Evolutionary conservation across 1,284 basidiomycete species (phyloP).

Genomic region (Ustilago hordei): DNA sequence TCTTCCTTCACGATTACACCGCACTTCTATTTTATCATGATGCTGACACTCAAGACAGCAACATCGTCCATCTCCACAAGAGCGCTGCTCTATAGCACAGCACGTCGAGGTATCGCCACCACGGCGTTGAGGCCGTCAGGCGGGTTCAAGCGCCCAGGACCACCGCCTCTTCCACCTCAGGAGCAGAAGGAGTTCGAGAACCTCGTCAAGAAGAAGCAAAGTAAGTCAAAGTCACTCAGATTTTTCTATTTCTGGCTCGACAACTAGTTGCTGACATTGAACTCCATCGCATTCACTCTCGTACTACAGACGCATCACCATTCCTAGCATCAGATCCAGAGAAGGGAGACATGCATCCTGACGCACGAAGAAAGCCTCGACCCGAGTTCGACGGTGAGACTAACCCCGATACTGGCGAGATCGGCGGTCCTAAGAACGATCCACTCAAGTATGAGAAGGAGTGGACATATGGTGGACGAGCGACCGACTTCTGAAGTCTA

Average conservation of each 20-base stretch:
- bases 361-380: slow-evolving; percentile 66
- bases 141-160: slow-evolving; percentile 67
- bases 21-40: background rate
- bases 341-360: slow-evolving; percentile 68
- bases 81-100: background rate
- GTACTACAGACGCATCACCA: slow-evolving; percentile 31
- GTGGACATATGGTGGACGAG: slow-evolving; percentile 69
- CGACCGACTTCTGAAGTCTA: slow-evolving; percentile 60
- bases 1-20: background rate
- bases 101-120: slow-evolving; percentile 26
- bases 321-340: slow-evolving; percentile 48
- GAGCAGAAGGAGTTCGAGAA: slow-evolving; percentile 71
- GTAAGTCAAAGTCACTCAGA: slow-evolving; percentile 39
- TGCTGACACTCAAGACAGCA: slow-evolving; percentile 16
- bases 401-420: slow-evolving; percentile 74
- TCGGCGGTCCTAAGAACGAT: slow-evolving; percentile 74
- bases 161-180: slow-evolving; percentile 68
- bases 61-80: background rate
- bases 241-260: background rate
- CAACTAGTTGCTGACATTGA: background rate
- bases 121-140: slow-evolving; percentile 2
- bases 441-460: slow-evolving; percentile 71
- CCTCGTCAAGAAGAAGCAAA: slow-evolving; percentile 66
- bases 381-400: slow-evolving; percentile 73
- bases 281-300: background rate